A percentile compares a stretch with the other conserved stretches of the same genome.
Evolutionary conservation across 192 early-diverging fungal species (phyloP).

Genomic region (Coemansia aciculifera): DNA sequence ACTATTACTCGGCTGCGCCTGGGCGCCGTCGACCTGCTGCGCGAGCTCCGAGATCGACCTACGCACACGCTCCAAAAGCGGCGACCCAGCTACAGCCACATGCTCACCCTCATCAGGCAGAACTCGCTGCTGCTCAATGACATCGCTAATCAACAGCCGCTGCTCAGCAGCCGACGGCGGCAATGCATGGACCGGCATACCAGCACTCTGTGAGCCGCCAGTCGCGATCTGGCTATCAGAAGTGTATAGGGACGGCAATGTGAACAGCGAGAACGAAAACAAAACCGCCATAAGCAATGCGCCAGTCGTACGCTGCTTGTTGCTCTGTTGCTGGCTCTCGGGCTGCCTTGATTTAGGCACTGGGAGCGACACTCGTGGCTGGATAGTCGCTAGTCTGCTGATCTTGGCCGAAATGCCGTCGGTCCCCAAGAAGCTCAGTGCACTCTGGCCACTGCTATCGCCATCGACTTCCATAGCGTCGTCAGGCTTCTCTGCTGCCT

Average conservation of each 20-base stretch:
- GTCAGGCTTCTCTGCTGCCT: conserved; percentile 8
- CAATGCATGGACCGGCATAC: conserved; percentile 19
- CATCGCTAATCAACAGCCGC: conserved; percentile 29
- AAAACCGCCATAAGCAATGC: conserved; percentile 66
- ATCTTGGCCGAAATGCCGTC: conserved; percentile 4
- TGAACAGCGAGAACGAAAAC: conserved; percentile 82
- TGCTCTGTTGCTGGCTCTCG: background rate
- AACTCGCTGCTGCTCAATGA: background rate
- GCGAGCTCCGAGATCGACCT: conserved; percentile 34
- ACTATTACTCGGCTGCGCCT: conserved; percentile 8
- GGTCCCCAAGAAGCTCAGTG: background rate
- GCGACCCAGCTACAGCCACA: conserved; percentile 9
- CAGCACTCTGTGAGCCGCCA: conserved; percentile 30
- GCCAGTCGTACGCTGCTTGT: conserved; percentile 30
- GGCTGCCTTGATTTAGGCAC: conserved; percentile 15
- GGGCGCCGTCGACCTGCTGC: conserved; percentile 26
- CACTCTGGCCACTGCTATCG: conserved; percentile 17
- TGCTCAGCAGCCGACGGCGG: conserved; percentile 20
- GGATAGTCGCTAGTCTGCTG: background rate
- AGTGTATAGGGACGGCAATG: conserved; percentile 62
- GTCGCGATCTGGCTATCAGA: conserved; percentile 31
- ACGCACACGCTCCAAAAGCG: conserved; percentile 46
- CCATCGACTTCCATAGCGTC: conserved; percentile 59
- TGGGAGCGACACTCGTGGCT: conserved; percentile 12
- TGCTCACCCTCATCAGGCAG: background rate